Conservation (phyloP, 306 rosid species). For the Begonia fuchsioides region DNA sequence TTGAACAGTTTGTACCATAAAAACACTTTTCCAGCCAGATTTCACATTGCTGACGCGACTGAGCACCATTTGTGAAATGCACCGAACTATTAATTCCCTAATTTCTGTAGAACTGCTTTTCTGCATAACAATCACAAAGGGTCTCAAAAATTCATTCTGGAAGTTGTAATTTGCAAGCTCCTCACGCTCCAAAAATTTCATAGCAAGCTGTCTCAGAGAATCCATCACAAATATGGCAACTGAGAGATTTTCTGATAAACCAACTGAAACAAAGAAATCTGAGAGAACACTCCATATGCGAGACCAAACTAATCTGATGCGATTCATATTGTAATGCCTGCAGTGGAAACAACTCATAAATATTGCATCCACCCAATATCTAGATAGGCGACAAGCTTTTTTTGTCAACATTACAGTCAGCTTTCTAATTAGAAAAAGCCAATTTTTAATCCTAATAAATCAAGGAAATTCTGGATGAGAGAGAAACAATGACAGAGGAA, state of each 20-base stretch:
- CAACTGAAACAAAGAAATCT: constrained; percentile 96
- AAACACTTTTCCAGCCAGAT: constrained; percentile 99
- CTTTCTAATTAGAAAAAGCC: too few species aligned
- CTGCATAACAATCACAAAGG: constrained; percentile 93
- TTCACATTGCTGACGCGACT: constrained; percentile 92
- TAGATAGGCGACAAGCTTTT: neutral
- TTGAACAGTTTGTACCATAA: constrained; percentile 49
- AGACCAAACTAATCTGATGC: constrained; percentile 97
- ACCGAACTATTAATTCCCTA: constrained; percentile 85
- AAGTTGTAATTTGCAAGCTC: constrained; percentile 97
- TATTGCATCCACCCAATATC: neutral
- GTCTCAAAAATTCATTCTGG: constrained; percentile 95
- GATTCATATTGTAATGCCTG: constrained; percentile 99
- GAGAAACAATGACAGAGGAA: neutral
- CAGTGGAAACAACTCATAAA: constrained; percentile 23
- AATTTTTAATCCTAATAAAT: neutral
- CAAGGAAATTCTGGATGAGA: neutral
- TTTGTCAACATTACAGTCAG: too few species aligned
- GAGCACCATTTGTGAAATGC: constrained; percentile 99
- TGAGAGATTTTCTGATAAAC: constrained; percentile 86
- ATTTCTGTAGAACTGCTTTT: constrained; percentile 84
- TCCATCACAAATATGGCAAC: constrained; percentile 99
- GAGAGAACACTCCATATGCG: constrained; percentile 98
- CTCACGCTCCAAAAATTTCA: constrained; percentile 98
- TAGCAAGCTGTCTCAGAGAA: constrained; percentile 92